Percentiles rank a stretch among this genome's conserved stretches.
phyloP scores from a whole-genome alignment of 345 rosid species.

The Leavenworthia alabamica region DNA sequence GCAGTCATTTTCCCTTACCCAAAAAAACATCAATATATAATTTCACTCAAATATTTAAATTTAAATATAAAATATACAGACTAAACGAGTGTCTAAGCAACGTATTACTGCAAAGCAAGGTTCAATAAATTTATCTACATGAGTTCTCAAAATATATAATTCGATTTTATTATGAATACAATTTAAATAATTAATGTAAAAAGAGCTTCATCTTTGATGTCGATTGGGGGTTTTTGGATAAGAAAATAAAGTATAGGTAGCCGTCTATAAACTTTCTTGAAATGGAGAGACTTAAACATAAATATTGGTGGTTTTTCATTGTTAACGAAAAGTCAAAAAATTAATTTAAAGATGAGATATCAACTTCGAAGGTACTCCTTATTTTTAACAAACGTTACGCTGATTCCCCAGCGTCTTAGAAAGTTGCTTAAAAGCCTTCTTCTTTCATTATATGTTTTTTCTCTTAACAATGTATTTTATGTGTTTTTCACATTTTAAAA shows the following conservation, averaged over 20 bases:
- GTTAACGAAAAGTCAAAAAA: slow-evolving; percentile 19
- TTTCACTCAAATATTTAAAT: not conserved
- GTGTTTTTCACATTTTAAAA: slow-evolving; percentile 12
- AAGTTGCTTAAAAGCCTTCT: slow-evolving; percentile 37
- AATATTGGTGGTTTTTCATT: slow-evolving; percentile 6
- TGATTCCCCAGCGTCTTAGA: slow-evolving; percentile 32
- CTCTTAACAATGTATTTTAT: slow-evolving; percentile 3
- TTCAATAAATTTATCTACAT: not conserved
- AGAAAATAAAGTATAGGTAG: not conserved
- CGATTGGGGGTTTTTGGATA: not conserved
- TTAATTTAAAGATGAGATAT: slow-evolving; percentile 25
- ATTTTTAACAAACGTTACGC: slow-evolving; percentile 36
- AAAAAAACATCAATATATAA: slow-evolving; percentile 1
- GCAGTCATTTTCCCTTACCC: slow-evolving; percentile 23
- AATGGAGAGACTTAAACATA: slow-evolving; percentile 1
- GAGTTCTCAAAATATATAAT: not conserved
- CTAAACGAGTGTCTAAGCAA: slow-evolving; percentile 23
- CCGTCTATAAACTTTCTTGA: slow-evolving; percentile 5
- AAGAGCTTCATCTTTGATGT: not conserved
- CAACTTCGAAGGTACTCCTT: slow-evolving; percentile 38
- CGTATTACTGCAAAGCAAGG: slow-evolving; percentile 23
- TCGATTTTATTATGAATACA: not conserved
- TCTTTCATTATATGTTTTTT: slow-evolving; percentile 1
- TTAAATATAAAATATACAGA: not conserved
- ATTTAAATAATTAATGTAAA: not conserved